Evolutionary conservation across 2,329 filamentous ascomycete genomes (phyloP), one percentile per base, ranked within the genome.

Genomic region (Phyllosticta paracitricarpa): DNA sequence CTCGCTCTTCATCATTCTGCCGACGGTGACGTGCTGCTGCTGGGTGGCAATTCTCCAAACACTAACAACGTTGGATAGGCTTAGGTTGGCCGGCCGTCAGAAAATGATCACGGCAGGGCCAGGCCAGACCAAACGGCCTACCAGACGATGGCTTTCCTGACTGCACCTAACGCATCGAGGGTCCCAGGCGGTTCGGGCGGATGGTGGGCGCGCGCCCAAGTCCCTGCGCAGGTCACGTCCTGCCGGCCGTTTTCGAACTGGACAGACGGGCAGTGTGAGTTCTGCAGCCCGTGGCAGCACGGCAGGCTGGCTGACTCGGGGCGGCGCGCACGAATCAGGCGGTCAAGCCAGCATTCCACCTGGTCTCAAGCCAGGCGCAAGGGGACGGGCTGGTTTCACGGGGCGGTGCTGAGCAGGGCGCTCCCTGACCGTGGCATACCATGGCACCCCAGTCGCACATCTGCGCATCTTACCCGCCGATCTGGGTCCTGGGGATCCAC

Each of bases 381-480:
- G 40, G 40, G 40, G 40, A 48, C 40, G 40, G 40, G 40, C 40
- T 40, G 40, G 40, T 48, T 48, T 48, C 40, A 48, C 40, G 40
- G 40, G 40, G 40, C 12, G 40, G 40, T 48, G 40, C 40, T 48
- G 40, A 48, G 40, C 40, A 48, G 40, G 40, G 40, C 40, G 40
- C 40, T 54, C 52, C 52, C 25, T 28, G 25, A 22, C 26, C 35
- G 33, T 56, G 51, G 57, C 60, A 56, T 56, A 56, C 60, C 51
- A 52, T 35, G 51, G 14, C 60, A 62, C 60, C 60, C 60, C 51
- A 56, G 60, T 62, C 56, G 60, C 60, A 62, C 60, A 62, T 62
- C 60, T 62, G 60, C 60, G 58, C 60, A 61, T 62, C 59, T 57
- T 61, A 57, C 59, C 59, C 59, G 59, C 59, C 59, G 59, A 61